phyloP scores from a whole-genome alignment of 2,329 filamentous ascomycete genomes.

The Dactylellina leptospora region DNA sequence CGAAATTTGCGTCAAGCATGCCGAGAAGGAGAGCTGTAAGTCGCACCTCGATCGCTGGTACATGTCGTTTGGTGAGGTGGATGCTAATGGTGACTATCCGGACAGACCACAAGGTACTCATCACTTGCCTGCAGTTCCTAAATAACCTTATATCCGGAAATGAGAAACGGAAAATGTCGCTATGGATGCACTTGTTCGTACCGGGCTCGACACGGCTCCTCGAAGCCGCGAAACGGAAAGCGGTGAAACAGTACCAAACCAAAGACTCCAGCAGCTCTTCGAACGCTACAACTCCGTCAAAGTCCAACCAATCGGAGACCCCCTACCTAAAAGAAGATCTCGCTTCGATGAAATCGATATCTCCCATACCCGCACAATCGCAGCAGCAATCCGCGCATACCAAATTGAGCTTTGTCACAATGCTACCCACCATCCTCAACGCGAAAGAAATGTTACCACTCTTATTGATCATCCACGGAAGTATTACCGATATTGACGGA shows the following conservation, averaged over 20 bases:
- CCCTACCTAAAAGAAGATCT: conserved; percentile 24
- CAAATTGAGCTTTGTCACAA: conserved; percentile 57
- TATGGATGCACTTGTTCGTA: conserved; percentile 58
- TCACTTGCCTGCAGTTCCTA: conserved; percentile 57
- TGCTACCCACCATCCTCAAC: conserved; percentile 56
- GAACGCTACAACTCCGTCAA: background rate
- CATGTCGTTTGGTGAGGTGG: background rate
- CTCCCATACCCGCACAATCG: background rate
- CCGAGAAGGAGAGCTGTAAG: conserved; percentile 53
- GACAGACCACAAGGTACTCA: conserved; percentile 57
- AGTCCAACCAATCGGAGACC: background rate
- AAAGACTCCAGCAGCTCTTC: background rate
- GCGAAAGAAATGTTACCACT: conserved; percentile 57
- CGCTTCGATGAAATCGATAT: conserved; percentile 1
- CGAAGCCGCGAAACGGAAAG: conserved; percentile 51
- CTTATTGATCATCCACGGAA: conserved; percentile 57
- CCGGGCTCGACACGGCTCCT: conserved; percentile 48
- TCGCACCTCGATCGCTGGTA: background rate
- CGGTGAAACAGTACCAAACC: conserved; percentile 38
- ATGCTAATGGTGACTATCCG: background rate
- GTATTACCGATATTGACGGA: conserved; percentile 56
- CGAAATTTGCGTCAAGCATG: conserved; percentile 57
- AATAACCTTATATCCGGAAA: conserved; percentile 58
- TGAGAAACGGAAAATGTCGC: conserved; percentile 57
- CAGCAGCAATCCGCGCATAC: conserved; percentile 8